These are phyloP conservation scores for Lanmaoa rubissima DNA, from an alignment of 768 basidiomycete genomes.

Conservation along the genomic window DNA sequence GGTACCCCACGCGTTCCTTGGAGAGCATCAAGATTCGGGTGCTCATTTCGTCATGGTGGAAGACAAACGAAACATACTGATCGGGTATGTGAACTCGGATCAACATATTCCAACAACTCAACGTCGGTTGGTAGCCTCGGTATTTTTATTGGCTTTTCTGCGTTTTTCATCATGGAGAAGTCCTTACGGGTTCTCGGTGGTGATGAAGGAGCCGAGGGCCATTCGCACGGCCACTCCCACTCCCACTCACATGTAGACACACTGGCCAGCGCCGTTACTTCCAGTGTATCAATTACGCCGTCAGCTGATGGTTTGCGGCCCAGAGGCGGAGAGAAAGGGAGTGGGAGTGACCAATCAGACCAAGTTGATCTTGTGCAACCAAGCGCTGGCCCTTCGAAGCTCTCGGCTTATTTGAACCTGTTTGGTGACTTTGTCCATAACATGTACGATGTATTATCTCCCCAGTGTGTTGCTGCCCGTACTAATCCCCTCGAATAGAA, in stretches of 20 bases:
- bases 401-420: constrained; percentile 90
- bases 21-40: constrained; percentile 71
- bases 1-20: constrained; percentile 89
- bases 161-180: constrained; percentile 95
- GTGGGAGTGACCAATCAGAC: constrained; percentile 21
- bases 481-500: constrained; percentile 43
- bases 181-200: constrained; percentile 76
- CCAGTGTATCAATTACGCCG: constrained; percentile 44
- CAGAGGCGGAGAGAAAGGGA: constrained; percentile 36
- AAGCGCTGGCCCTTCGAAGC: constrained; percentile 63
- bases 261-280: constrained; percentile 36
- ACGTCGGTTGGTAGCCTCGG: constrained; percentile 49
- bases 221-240: constrained; percentile 55
- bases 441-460: constrained; percentile 49
- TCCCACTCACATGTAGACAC: constrained; percentile 48
- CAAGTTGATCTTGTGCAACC: constrained; percentile 22
- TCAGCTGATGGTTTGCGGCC: constrained; percentile 49
- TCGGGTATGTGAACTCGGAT: constrained; percentile 56
- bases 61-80: constrained; percentile 86
- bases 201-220: constrained; percentile 48
- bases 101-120: constrained; percentile 11
- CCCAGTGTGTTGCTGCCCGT: constrained; percentile 15
- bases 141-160: constrained; percentile 83
- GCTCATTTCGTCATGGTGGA: constrained; percentile 83
- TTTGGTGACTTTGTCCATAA: constrained; percentile 95